A percentile compares a stretch with the other conserved stretches of the same genome.
Conservation (phyloP, 1,139 yeast species). For the Debaryomyces robertsiae region DNA sequence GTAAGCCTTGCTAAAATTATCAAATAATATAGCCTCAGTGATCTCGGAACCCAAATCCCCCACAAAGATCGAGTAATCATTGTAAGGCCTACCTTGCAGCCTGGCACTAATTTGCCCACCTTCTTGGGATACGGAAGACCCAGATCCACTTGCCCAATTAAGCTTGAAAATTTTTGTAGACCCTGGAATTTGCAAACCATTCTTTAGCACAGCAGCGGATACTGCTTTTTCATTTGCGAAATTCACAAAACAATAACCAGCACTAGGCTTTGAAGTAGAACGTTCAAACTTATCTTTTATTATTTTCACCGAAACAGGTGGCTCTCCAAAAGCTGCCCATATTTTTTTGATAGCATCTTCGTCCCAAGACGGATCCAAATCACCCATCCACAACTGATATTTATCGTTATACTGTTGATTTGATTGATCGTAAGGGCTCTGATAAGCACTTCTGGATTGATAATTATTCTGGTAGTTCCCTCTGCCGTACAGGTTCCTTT, state of each 20-base stretch:
- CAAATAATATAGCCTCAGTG: slow-evolving; percentile 68
- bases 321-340: slow-evolving; percentile 55
- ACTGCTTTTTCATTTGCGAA: slow-evolving; percentile 70
- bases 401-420: slow-evolving; percentile 13
- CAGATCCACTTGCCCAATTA: slow-evolving; percentile 79
- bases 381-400: slow-evolving; percentile 86
- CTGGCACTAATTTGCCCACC: not conserved
- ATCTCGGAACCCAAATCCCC: slow-evolving; percentile 83
- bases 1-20: slow-evolving; percentile 69
- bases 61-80: slow-evolving; percentile 67
- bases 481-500: slow-evolving; percentile 9
- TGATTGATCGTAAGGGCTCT: slow-evolving; percentile 18
- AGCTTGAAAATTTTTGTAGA: slow-evolving; percentile 62
- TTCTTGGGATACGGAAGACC: slow-evolving; percentile 2
- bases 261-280: slow-evolving; percentile 23
- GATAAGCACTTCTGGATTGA: slow-evolving; percentile 12
- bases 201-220: slow-evolving; percentile 66
- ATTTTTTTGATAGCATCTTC: slow-evolving; percentile 66
- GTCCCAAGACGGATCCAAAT: slow-evolving; percentile 83
- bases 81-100: slow-evolving; percentile 12
- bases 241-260: slow-evolving; percentile 78
- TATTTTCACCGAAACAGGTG: slow-evolving; percentile 39
- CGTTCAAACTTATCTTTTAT: slow-evolving; percentile 36
- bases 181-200: slow-evolving; percentile 70
- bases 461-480: slow-evolving; percentile 7